These are phyloP conservation scores for Camillea tinctor DNA, from an alignment of 2,329 filamentous ascomycete species.

Conservation along the genomic window DNA sequence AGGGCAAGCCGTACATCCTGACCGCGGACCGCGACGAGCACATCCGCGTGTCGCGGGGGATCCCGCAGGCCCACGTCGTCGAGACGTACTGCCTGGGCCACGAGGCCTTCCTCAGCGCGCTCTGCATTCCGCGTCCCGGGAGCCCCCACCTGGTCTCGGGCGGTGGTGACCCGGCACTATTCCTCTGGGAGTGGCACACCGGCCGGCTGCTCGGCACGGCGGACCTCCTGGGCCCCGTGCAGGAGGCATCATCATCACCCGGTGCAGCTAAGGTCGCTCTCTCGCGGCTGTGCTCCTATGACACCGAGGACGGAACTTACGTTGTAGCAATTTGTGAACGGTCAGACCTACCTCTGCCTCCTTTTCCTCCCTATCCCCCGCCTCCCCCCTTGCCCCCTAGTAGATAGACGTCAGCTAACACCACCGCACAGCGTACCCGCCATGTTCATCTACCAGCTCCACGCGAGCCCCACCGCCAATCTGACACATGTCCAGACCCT, in stretches of 20 bases:
- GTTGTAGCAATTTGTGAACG: constrained; percentile 44
- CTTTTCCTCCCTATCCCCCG: too few species aligned
- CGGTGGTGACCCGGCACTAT: constrained; percentile 77
- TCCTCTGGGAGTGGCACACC: constrained; percentile 78
- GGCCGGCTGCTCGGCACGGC: constrained; percentile 53
- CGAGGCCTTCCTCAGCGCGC: constrained; percentile 74
- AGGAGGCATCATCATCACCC: constrained; percentile 36
- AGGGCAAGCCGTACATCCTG: constrained; percentile 48
- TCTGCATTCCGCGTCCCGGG: constrained; percentile 62
- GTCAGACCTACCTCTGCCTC: constrained; percentile 33
- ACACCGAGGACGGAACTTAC: constrained; percentile 25
- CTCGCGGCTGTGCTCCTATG: constrained; percentile 39
- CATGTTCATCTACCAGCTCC: constrained; percentile 64
- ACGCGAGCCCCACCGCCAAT: constrained; percentile 39
- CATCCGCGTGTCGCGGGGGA: constrained; percentile 80
- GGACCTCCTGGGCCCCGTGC: constrained; percentile 48
- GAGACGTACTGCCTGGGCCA: constrained; percentile 90
- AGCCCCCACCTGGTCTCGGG: constrained; percentile 74
- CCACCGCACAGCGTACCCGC: constrained; percentile 49
- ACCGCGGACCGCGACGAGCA: constrained; percentile 65
- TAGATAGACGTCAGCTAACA: constrained; percentile 19
- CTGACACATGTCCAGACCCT: constrained; percentile 53
- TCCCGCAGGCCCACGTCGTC: constrained; percentile 82
- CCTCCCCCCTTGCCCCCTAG: too few species aligned
- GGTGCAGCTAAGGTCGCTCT: constrained; percentile 45